Evolutionary conservation across 805 yeast species (phyloP).

Genomic region (Saccharomycopsis schoenii): DNA sequence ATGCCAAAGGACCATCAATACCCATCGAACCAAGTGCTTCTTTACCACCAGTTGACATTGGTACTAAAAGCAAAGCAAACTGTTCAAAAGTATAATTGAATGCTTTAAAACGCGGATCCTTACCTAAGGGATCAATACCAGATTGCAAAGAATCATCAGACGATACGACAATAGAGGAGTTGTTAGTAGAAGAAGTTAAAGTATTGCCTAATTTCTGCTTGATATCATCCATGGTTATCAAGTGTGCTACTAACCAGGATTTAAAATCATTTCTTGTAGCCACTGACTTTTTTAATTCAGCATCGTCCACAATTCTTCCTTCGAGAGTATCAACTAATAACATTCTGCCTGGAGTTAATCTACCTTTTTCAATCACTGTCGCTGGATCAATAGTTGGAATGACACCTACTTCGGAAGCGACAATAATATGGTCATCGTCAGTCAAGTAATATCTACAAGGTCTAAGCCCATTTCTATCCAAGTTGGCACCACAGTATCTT

Average conservation of each 20-base stretch:
- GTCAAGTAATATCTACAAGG: conserved; percentile 97
- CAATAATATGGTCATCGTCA: conserved; percentile 87
- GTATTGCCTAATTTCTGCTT: conserved; percentile 43
- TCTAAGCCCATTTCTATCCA: conserved; percentile 94
- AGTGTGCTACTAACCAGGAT: conserved; percentile 82
- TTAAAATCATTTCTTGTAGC: conserved; percentile 83
- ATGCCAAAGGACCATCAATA: conserved; percentile 91
- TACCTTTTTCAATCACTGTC: conserved; percentile 78
- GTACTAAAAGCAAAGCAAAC: conserved; percentile 69
- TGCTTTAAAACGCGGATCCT: conserved; percentile 76
- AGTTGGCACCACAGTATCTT: conserved; percentile 95
- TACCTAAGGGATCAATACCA: conserved; percentile 42
- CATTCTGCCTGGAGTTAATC: conserved; percentile 95
- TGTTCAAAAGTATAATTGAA: conserved; percentile 96
- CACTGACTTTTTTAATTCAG: conserved; percentile 72
- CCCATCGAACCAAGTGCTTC: conserved; percentile 99
- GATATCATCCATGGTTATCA: conserved; percentile 76
- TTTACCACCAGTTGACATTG: conserved; percentile 88
- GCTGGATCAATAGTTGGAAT: conserved; percentile 72
- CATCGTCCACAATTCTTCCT: conserved; percentile 90
- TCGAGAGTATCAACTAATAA: conserved; percentile 86
- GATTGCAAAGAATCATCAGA: neutral
- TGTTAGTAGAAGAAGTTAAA: conserved; percentile 18
- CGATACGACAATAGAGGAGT: conserved; percentile 6
- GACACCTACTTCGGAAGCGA: conserved; percentile 98